Evolutionary conservation across 768 basidiomycete species (phyloP).

Genomic region (Leccinum variicolor): DNA sequence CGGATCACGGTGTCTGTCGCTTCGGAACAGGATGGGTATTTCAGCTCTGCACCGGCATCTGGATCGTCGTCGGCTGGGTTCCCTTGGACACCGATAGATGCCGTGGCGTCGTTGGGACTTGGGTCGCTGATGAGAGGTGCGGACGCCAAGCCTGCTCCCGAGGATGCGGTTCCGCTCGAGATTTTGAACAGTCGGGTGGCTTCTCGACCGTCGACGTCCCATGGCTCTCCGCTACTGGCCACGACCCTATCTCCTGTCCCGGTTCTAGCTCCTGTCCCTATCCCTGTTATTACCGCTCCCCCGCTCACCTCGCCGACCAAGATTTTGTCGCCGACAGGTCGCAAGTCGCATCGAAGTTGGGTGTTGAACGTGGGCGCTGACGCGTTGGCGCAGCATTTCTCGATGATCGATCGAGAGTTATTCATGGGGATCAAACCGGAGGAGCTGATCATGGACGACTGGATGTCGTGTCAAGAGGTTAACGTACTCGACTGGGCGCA

Average conservation of each 20-base stretch:
- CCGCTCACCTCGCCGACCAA: constrained; percentile 31
- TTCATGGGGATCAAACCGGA: constrained; percentile 85
- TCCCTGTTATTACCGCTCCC: not conserved
- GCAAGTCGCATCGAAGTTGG: constrained; percentile 66
- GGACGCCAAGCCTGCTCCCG: constrained; percentile 49
- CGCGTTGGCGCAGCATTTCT: constrained; percentile 70
- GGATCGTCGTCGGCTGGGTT: constrained; percentile 17
- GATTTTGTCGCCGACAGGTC: constrained; percentile 34
- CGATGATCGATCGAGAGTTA: constrained; percentile 85
- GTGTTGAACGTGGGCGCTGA: constrained; percentile 61
- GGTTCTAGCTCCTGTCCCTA: not conserved
- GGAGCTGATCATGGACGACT: constrained; percentile 76
- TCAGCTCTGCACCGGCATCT: constrained; percentile 13
- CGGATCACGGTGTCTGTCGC: constrained; percentile 19
- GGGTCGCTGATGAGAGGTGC: constrained; percentile 32
- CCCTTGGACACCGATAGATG: constrained; percentile 16
- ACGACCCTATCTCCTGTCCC: constrained; percentile 7
- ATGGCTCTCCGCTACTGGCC: constrained; percentile 24
- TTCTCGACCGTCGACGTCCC: constrained; percentile 33
- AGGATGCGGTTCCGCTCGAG: constrained; percentile 65
- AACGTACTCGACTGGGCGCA: constrained; percentile 81
- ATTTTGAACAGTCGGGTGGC: constrained; percentile 60
- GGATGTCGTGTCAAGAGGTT: constrained; percentile 58
- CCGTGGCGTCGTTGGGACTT: not conserved
- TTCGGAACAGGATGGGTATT: constrained; percentile 23